Conservation (phyloP, 2,329 filamentous ascomycete genomes). For the Dothideomycetes sp. region DNA sequence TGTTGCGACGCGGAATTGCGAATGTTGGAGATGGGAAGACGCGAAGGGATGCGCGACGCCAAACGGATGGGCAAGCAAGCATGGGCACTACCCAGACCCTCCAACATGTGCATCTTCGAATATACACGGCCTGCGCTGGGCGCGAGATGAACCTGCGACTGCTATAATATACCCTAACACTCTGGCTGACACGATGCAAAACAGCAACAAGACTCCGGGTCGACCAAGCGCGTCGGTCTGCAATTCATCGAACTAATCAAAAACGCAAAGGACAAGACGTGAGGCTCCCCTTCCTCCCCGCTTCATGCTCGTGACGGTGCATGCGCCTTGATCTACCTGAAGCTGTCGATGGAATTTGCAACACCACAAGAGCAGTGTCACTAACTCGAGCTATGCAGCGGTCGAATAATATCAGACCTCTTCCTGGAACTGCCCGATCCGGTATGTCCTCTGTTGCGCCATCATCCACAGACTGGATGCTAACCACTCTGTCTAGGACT, state of each 20-base stretch:
- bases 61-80: background rate
- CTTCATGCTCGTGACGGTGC: too few relatives aligned
- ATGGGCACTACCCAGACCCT: background rate
- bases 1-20: background rate
- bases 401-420: slow-evolving; percentile 10
- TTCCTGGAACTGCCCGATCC: slow-evolving; percentile 10
- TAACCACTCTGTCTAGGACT: slow-evolving; percentile 47
- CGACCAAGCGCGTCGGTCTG: slow-evolving; percentile 46
- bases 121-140: background rate
- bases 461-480: background rate
- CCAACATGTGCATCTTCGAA: background rate
- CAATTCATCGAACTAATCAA: slow-evolving; percentile 66
- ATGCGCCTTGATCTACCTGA: too few relatives aligned
- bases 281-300: slow-evolving; percentile 32
- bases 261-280: slow-evolving; percentile 73
- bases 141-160: too few relatives aligned
- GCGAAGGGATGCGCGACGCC: background rate
- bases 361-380: too few relatives aligned
- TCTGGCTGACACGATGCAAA: background rate
- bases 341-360: too few relatives aligned
- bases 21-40: background rate
- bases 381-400: too few relatives aligned
- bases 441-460: background rate
- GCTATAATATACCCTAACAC: background rate
- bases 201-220: slow-evolving; percentile 6